Conservation (phyloP, 108 stramenopile species). For the Cyclotella atomus region DNA sequence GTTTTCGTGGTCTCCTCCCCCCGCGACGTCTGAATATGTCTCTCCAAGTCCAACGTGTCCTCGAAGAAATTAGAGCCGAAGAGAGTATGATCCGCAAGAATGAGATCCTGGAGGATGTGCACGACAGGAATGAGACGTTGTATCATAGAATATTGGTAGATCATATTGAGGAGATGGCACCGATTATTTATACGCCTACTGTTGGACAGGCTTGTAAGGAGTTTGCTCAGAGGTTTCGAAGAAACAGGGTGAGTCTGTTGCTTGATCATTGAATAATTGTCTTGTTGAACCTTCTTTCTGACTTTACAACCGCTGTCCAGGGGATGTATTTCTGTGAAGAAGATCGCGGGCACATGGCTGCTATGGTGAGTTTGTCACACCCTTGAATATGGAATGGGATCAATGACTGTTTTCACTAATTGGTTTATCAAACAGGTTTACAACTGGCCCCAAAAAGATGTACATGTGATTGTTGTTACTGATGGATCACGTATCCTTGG, state of each 20-base stretch:
- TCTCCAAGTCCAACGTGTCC: slow-evolving; percentile 70
- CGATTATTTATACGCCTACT: slow-evolving; percentile 98
- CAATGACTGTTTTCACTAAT: neutral
- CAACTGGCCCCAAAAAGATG: slow-evolving; percentile 97
- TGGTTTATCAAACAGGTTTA: slow-evolving; percentile 70
- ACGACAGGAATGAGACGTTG: slow-evolving; percentile 96
- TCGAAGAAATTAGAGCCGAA: slow-evolving; percentile 63
- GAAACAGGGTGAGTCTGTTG: too few relatives aligned
- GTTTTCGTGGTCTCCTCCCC: slow-evolving; percentile 87
- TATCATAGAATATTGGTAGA: slow-evolving; percentile 94
- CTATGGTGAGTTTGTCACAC: slow-evolving; percentile 36
- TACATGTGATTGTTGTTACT: slow-evolving; percentile 96
- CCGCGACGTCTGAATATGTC: slow-evolving; percentile 68
- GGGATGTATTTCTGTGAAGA: slow-evolving; percentile 96
- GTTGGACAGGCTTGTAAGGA: slow-evolving; percentile 97
- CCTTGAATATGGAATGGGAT: neutral
- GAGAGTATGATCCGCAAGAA: slow-evolving; percentile 90
- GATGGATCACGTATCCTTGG: slow-evolving; percentile 97
- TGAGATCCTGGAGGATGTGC: slow-evolving; percentile 90
- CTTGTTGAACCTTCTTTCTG: too few relatives aligned
- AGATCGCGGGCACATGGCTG: slow-evolving; percentile 92
- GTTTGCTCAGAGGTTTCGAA: slow-evolving; percentile 72
- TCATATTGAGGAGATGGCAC: slow-evolving; percentile 96
- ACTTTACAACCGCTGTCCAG: too few relatives aligned
- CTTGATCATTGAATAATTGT: too few relatives aligned